A percentile compares a stretch with the other conserved stretches of the same genome.
Conservation (phyloP, 2,329 filamentous ascomycete genomes). For the Colletotrichum kahawae region DNA sequence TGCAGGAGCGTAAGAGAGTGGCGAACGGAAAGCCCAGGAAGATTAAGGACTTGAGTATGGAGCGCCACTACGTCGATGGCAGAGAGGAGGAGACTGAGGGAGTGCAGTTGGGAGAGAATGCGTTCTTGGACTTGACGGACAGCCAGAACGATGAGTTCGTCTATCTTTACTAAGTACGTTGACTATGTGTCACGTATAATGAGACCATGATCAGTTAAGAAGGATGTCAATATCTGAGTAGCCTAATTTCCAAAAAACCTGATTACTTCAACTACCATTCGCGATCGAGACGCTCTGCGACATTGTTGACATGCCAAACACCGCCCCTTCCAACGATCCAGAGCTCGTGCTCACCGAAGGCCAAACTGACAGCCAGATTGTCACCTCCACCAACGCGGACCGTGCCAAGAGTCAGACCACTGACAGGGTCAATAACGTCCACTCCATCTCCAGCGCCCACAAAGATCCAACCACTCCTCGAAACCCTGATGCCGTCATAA, state of each 20-base stretch:
- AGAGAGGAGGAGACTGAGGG: conserved; percentile 33
- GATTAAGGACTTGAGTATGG: conserved; percentile 65
- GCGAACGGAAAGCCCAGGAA: conserved; percentile 64
- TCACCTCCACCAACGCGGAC: neutral
- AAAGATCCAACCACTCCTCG: neutral
- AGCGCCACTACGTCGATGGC: conserved; percentile 47
- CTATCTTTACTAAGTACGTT: conserved; percentile 40
- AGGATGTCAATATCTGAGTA: neutral
- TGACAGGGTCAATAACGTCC: neutral
- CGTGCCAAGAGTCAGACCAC: neutral
- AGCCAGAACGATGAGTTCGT: conserved; percentile 72
- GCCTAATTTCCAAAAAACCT: neutral
- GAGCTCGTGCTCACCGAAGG: neutral
- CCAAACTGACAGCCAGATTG: neutral
- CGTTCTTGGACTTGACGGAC: conserved; percentile 67
- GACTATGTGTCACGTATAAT: neutral
- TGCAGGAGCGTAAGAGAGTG: conserved; percentile 60
- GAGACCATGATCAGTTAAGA: neutral
- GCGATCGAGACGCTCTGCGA: neutral
- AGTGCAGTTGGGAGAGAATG: conserved; percentile 49
- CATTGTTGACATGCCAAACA: neutral
- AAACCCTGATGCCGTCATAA: neutral
- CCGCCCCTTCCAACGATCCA: neutral
- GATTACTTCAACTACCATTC: neutral
- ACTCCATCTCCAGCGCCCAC: neutral